Conservation (phyloP, 495 filamentous ascomycete genomes). For the Geopyxis carbonaria region DNA sequence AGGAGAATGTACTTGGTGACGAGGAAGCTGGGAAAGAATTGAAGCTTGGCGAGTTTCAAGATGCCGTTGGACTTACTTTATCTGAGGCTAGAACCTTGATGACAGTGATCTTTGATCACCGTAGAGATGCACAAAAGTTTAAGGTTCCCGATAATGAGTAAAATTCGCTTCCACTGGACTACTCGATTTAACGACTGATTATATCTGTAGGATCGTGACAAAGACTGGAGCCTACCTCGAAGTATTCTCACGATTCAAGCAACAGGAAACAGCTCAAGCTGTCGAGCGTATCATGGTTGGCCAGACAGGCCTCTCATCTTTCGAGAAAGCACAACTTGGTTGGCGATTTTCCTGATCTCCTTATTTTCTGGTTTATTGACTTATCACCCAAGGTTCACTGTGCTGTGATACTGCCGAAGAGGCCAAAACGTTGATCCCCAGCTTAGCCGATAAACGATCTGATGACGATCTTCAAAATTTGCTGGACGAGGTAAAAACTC, state of each 20-base stretch:
- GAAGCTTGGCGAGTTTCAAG: slow-evolving; percentile 77
- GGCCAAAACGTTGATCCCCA: slow-evolving; percentile 90
- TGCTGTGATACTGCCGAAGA: slow-evolving; percentile 87
- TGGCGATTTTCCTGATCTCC: slow-evolving; percentile 19
- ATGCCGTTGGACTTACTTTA: slow-evolving; percentile 71
- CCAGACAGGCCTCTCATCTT: slow-evolving; percentile 65
- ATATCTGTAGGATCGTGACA: slow-evolving; percentile 41
- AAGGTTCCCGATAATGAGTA: slow-evolving; percentile 52
- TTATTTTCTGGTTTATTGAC: slow-evolving; percentile 10
- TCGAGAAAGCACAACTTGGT: slow-evolving; percentile 90
- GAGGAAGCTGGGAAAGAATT: slow-evolving; percentile 73
- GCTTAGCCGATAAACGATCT: slow-evolving; percentile 66
- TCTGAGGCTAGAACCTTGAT: slow-evolving; percentile 86
- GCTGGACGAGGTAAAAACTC: slow-evolving; percentile 55
- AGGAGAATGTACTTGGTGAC: slow-evolving; percentile 56
- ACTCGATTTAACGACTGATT: not conserved
- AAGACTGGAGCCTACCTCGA: slow-evolving; percentile 86
- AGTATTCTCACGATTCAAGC: slow-evolving; percentile 84
- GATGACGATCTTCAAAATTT: slow-evolving; percentile 77
- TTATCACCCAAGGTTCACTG: slow-evolving; percentile 59
- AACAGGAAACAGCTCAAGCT: slow-evolving; percentile 80
- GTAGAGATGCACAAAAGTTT: slow-evolving; percentile 41
- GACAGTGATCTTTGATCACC: slow-evolving; percentile 63
- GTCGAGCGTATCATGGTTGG: slow-evolving; percentile 66
- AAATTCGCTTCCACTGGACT: not conserved